Evolutionary conservation across 164 flowering plant genomes (phyloP), one percentile per base, ranked within the genome.

Genomic region (Vitis riparia): DNA sequence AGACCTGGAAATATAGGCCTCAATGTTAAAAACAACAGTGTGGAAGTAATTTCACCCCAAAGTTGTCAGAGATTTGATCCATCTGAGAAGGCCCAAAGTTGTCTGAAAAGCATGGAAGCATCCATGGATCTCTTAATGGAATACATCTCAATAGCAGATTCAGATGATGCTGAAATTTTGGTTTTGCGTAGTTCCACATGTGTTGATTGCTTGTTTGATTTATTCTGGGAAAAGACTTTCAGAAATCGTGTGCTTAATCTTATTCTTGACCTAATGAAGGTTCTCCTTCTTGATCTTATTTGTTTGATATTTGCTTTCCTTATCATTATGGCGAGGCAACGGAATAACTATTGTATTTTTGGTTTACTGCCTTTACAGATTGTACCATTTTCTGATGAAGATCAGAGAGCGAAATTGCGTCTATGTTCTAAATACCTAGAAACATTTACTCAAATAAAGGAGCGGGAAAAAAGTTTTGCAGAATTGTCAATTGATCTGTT

Each of bases 201-300:
- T 56, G 77, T 96, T 71, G 94, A 88, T 77, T 87, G 84, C 73
- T 74, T 96, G 74, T 93, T 93, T 83, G 92, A 89, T 55, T 87
- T 96, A 73, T 96, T 93, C 75, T 96, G 99, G 98, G 94, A 86
- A 68, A 83, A 88, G 71, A 59, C 75, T 37, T 72, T 89, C 77
- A 88, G 94, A 78, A 86, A 80, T 68, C 74, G 12, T 68, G 89
- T 89, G 67, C 84, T 92, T 49, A 73, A 69, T 1, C 87, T 81
- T 77, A 80, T 92, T 78, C 81, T 91, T 73, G 89, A 83, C 61
- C 87, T 93, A 32, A 81, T 96, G 92, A 93, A 91, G 99, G 99
- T 96, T 83, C 30, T 66, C 19, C 17, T 63, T 12, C 37, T 15
- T 51, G 37, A 17, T 19, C 47, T 7, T 70, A 6, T 60, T 68